Evolutionary conservation across 2,329 filamentous ascomycete species (phyloP), one percentile per base, ranked within the genome.

Genomic region (Cordyceps cicadae): DNA sequence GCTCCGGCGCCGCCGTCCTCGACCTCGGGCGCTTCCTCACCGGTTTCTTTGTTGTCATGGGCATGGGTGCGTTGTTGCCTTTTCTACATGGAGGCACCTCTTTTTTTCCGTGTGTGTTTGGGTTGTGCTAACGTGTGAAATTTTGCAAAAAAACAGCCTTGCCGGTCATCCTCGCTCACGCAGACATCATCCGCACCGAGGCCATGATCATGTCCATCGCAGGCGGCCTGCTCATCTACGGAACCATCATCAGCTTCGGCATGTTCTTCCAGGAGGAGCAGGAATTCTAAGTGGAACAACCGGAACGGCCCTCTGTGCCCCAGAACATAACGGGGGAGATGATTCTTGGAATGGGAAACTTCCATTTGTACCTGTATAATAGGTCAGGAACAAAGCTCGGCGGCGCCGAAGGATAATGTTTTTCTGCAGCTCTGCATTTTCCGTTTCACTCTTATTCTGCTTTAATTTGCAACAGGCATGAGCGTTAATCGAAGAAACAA

Each of bases 221-320:
- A 57, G 94, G 94, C 32, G 94, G 94, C 57, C 79, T 97, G 62
- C 78, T 99, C 72, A 99, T 99, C 73, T 99, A 99, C 76, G 90
- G 91, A 61, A 99, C 94, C 54, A 97, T 99, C 72, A 95, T 99
- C 76, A 94, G 89, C 77, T 99, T 99, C 75, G 88, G 89, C 66
- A 89, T 97, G 86, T 99, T 97, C 79, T 99, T 99, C 81, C 89
- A 93, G 73, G 92, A 97, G 76, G 92, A 97, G 73, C 89, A 96
- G 71, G 94, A 97, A 69, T 99, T 97, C 74, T 97, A 77, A 21
- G 8, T 7, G 7, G 6, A 37, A 21, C 2, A n/a, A n/a, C 43
- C 3, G 43, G 7, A 29, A 29, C 29, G 7, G 29, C 29, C 29
- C 29, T 11, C 43, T 46, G 7, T 17, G n/a, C 41, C 43, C 3